phyloP scores from a whole-genome alignment of 371 early-diverging fungal genomes.

The Apophysomyces trapeziformis region DNA sequence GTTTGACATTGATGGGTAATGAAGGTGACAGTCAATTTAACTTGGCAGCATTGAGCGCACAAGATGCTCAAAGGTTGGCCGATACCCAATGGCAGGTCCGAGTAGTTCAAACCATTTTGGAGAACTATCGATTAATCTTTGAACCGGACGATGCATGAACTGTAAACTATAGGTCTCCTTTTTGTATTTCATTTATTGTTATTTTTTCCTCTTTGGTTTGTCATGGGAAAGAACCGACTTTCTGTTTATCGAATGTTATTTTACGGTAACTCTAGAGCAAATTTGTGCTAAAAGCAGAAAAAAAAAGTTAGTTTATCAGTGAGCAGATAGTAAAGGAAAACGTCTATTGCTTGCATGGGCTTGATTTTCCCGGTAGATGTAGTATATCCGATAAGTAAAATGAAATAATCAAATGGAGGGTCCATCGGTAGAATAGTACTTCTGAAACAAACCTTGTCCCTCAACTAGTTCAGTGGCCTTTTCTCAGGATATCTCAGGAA shows the following conservation, averaged over 20 bases:
- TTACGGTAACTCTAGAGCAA: background rate
- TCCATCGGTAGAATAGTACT: too few relatives aligned
- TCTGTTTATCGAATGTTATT: background rate
- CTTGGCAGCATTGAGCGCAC: slow-evolving; percentile 9
- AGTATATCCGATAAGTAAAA: too few relatives aligned
- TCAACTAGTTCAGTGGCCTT: too few relatives aligned
- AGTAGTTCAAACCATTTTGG: slow-evolving; percentile 47
- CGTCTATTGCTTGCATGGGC: too few relatives aligned
- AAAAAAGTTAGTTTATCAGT: too few relatives aligned
- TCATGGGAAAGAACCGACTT: too few relatives aligned
- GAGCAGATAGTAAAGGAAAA: too few relatives aligned
- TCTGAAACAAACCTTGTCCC: too few relatives aligned
- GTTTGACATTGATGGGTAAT: slow-evolving; percentile 80
- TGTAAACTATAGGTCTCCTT: background rate
- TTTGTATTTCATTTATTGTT: background rate
- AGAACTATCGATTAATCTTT: slow-evolving; percentile 48
- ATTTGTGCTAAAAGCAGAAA: too few relatives aligned
- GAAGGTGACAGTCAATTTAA: slow-evolving; percentile 32
- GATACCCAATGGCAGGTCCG: slow-evolving; percentile 49
- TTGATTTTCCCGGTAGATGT: too few relatives aligned
- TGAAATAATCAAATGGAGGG: too few relatives aligned
- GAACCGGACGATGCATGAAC: slow-evolving; percentile 41
- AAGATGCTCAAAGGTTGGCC: slow-evolving; percentile 25
- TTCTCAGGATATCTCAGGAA: too few relatives aligned
- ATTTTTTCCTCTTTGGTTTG: background rate